Percentiles rank a stretch among this genome's conserved stretches.
Conservation (phyloP, 192 early-diverging fungal genomes). For the Radiomyces spectabilis region DNA sequence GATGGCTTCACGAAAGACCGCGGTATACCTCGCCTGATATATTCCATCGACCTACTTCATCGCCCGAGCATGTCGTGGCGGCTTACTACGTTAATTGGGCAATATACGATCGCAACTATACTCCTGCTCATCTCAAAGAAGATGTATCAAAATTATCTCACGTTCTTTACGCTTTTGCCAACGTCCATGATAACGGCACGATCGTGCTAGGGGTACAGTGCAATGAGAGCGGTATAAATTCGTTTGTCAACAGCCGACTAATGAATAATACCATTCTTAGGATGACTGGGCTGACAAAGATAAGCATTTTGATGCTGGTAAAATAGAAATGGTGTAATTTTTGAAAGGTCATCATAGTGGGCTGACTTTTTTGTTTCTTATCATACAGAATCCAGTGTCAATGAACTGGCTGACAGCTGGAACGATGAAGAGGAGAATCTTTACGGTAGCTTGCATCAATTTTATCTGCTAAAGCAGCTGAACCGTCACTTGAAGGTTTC, state of each 20-base stretch:
- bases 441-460: constrained; percentile 56
- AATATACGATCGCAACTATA: constrained; percentile 64
- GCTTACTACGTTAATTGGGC: constrained; percentile 33
- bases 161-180: constrained; percentile 75
- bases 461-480: constrained; percentile 56
- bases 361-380: constrained; percentile 1
- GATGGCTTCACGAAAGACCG: no score
- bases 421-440: constrained; percentile 42
- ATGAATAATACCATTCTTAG: no score
- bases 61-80: background rate
- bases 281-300: constrained; percentile 79
- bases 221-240: background rate
- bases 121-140: constrained; percentile 48
- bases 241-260: no score
- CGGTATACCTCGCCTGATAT: no score
- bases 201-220: constrained; percentile 47
- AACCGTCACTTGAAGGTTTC: constrained; percentile 63
- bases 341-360: no score
- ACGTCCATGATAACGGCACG: constrained; percentile 52
- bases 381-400: background rate
- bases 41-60: no score
- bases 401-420: constrained; percentile 43
- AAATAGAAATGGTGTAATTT: background rate
- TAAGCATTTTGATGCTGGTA: constrained; percentile 36
- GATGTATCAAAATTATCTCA: constrained; percentile 64